Evolutionary conservation across 768 basidiomycete species (phyloP), one percentile per base, ranked within the genome.

Genomic region (Boletellus ananas): DNA sequence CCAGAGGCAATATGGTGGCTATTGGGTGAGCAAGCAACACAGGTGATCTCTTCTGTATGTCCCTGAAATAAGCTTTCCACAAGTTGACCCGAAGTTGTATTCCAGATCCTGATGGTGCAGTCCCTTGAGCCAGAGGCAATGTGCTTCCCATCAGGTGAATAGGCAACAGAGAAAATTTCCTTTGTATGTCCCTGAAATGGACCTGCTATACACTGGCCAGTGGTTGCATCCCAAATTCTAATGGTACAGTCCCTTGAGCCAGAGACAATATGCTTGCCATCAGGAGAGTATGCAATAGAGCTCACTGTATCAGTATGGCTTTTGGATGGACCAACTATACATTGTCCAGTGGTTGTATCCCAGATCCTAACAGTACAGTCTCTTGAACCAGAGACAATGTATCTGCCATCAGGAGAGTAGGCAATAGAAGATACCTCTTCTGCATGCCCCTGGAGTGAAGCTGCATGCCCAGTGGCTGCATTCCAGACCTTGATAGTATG

Each of bases 11-110:
- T 46, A 4, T 29, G 3, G 6, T 2, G 5, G 2, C 47, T 42
- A 43, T 53, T n/a, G 48, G 43, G 45, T 18, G 43, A 53, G n/a
- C 33, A 55, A 13, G 38, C 31, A 29, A 50, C 33, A 50, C 44
- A 40, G 17, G 4, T 27, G 21, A 49, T 20, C 6, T 6, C 10
- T 21, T 27, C 11, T 34, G 23, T 29, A 9, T 43, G 41, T 1
- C 25, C 48, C 1, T 49, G 12, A 14, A 43, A 16, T 43, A 34
- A 41, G 6, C 23, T 10, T 27, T 16, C 40, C 27, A 41, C 23
- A 41, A 7, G 9, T 4, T 27, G 13, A 5, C 25, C n/a, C 27
- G 25, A 11, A 10, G 14, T 11, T 41, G 40, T 16, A n/a, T 41
- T n/a, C 40, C 40, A 41, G 27, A 29, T n/a, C 25, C 25, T 16